Conservation (phyloP, 2,329 filamentous ascomycete genomes). For the Verticillium isaacii region DNA sequence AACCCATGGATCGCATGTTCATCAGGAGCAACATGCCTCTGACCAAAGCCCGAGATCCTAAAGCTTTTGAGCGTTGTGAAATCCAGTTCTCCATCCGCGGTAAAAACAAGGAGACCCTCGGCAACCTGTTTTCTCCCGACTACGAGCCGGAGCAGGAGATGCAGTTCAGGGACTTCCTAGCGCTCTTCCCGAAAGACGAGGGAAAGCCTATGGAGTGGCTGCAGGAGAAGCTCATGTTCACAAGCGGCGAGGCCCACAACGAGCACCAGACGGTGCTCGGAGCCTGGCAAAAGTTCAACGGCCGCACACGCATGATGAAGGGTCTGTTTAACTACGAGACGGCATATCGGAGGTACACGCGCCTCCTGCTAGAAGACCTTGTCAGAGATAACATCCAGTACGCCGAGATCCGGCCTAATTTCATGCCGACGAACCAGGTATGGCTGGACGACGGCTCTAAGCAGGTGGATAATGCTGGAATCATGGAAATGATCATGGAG, state of each 20-base stretch:
- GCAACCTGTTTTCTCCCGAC: slow-evolving; percentile 41
- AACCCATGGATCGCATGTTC: slow-evolving; percentile 60
- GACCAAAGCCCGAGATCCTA: slow-evolving; percentile 9
- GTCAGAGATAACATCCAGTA: slow-evolving; percentile 64
- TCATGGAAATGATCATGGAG: slow-evolving; percentile 56
- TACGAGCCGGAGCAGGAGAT: slow-evolving; percentile 44
- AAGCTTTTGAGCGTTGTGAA: slow-evolving; percentile 45
- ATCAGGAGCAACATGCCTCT: slow-evolving; percentile 57
- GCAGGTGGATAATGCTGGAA: slow-evolving; percentile 49
- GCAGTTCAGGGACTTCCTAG: slow-evolving; percentile 35
- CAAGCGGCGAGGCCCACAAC: slow-evolving; percentile 54
- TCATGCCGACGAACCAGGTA: slow-evolving; percentile 59
- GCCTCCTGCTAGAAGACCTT: slow-evolving; percentile 55
- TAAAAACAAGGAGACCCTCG: slow-evolving; percentile 22
- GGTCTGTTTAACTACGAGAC: slow-evolving; percentile 64
- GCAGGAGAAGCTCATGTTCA: slow-evolving; percentile 56
- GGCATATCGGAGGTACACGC: slow-evolving; percentile 58
- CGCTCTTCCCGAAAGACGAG: slow-evolving; percentile 24
- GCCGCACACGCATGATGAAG: slow-evolving; percentile 67
- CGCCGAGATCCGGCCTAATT: slow-evolving; percentile 66
- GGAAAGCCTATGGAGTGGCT: slow-evolving; percentile 47
- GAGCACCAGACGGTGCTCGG: slow-evolving; percentile 41
- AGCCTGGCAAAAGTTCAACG: slow-evolving; percentile 61
- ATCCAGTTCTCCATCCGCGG: slow-evolving; percentile 53
- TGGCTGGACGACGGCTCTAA: slow-evolving; percentile 50